Evolutionary conservation across 176 grass and related monocot species (phyloP).

Genomic region (Alopecurus myosuroides): DNA sequence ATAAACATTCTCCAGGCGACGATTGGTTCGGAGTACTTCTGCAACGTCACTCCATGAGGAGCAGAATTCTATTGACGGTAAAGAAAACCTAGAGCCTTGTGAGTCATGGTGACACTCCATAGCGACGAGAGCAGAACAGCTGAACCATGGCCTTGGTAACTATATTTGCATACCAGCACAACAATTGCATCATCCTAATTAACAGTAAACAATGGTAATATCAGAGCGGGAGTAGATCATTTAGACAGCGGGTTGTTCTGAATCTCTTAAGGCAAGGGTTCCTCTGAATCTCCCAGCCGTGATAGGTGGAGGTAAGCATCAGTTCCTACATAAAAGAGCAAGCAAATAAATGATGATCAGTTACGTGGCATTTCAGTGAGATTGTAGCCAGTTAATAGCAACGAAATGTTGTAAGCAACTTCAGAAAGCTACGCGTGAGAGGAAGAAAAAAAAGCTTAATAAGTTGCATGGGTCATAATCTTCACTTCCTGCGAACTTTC

Average conservation of each 20-base stretch:
- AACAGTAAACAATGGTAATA: constrained; percentile 28
- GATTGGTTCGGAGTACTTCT: not conserved
- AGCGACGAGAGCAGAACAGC: not conserved
- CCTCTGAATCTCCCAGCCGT: constrained; percentile 87
- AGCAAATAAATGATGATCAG: not conserved
- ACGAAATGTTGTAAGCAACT: not conserved
- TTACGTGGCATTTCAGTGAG: not conserved
- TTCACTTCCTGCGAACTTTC: not conserved
- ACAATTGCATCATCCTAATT: constrained; percentile 27
- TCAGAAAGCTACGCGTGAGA: not conserved
- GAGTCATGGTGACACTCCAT: not conserved
- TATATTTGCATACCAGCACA: constrained; percentile 40
- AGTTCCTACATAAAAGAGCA: constrained; percentile 50
- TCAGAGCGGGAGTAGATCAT: not conserved
- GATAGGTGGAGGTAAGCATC: constrained; percentile 96
- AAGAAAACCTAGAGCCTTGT: not conserved
- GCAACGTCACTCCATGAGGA: not conserved
- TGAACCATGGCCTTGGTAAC: constrained; percentile 33
- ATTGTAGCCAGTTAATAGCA: not conserved
- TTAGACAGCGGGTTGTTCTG: constrained; percentile 16
- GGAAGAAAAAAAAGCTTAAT: not conserved
- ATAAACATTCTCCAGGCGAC: not conserved
- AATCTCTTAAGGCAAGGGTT: constrained; percentile 67
- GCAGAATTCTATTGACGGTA: not conserved
- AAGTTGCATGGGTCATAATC: not conserved